Percentiles rank a stretch among this genome's conserved stretches.
Evolutionary conservation across 306 rosid genomes (phyloP).

Genomic region (Ziziphus jujuba): DNA sequence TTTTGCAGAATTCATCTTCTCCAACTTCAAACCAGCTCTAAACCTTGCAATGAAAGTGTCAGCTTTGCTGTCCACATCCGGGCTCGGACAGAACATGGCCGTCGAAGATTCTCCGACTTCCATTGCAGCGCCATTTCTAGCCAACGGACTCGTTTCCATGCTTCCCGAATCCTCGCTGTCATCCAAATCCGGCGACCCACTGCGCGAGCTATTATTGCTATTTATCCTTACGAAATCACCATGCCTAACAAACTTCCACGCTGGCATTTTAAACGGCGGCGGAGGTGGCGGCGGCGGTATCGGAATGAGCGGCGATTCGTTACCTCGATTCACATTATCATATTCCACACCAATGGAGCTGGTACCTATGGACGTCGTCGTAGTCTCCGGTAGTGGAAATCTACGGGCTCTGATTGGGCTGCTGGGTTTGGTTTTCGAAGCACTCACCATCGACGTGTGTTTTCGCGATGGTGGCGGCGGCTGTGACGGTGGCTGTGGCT

Average conservation of each 20-base stretch:
- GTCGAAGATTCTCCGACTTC: constrained; percentile 33
- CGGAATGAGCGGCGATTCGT: constrained; percentile 53
- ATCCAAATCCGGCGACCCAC: constrained; percentile 57
- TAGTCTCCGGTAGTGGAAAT: constrained; percentile 23
- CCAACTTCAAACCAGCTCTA: constrained; percentile 68
- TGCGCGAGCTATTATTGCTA: constrained; percentile 58
- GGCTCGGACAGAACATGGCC: constrained; percentile 57
- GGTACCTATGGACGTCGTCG: constrained; percentile 10
- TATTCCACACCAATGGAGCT: constrained; percentile 16
- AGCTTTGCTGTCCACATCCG: constrained; percentile 82
- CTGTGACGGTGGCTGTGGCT: constrained; percentile 5
- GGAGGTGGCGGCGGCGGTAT: constrained; percentile 70
- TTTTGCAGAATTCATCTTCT: constrained; percentile 70
- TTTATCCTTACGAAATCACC: constrained; percentile 75
- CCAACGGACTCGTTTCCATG: constrained; percentile 11
- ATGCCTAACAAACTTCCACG: constrained; percentile 47
- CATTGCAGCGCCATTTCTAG: background rate
- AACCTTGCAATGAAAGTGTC: constrained; percentile 67
- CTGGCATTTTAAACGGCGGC: constrained; percentile 60
- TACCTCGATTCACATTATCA: constrained; percentile 33
- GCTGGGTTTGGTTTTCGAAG: constrained; percentile 33
- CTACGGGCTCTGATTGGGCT: constrained; percentile 24
- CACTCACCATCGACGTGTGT: background rate
- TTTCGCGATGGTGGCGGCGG: constrained; percentile 13
- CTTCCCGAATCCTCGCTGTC: constrained; percentile 45